phyloP scores from a whole-genome alignment of 805 yeast genomes.

The Kazachstania bromeliacearum region DNA sequence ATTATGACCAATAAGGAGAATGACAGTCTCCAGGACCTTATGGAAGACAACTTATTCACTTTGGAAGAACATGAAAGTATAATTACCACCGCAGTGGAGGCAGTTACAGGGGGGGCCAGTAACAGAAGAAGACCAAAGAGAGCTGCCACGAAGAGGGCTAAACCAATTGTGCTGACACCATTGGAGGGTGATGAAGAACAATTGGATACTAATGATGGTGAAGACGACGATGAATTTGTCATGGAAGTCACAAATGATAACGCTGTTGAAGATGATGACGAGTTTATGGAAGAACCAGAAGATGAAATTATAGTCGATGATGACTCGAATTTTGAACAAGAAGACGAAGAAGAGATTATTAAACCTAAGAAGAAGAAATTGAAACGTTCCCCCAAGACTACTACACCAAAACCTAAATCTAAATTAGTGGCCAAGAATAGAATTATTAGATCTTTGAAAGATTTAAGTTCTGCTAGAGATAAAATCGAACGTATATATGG shows the following conservation, averaged over 20 bases:
- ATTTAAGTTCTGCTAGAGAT: conserved; percentile 34
- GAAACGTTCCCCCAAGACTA: background rate
- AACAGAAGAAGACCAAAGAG: conserved; percentile 10
- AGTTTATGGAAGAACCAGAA: conserved; percentile 13
- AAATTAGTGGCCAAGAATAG: conserved; percentile 17
- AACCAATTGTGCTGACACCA: background rate
- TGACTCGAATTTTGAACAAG: conserved; percentile 5
- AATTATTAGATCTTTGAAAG: conserved; percentile 23
- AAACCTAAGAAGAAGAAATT: background rate
- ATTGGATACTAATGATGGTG: conserved; percentile 3
- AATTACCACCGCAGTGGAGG: too few species aligned
- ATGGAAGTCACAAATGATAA: conserved; percentile 11
- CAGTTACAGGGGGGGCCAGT: too few species aligned
- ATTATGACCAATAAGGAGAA: too few species aligned
- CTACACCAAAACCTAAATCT: conserved; percentile 2
- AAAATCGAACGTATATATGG: conserved; percentile 42
- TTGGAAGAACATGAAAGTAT: background rate
- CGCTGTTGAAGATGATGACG: conserved; percentile 4
- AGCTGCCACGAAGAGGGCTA: conserved; percentile 4
- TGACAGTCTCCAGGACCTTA: too few species aligned
- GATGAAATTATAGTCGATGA: conserved; percentile 10
- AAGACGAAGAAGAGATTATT: conserved; percentile 3
- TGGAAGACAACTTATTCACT: background rate
- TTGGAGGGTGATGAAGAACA: background rate
- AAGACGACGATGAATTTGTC: conserved; percentile 7